A percentile compares a stretch with the other conserved stretches of the same genome.
phyloP scores from a whole-genome alignment of 2,329 filamentous ascomycete genomes.

The Aspergillus versicolor region DNA sequence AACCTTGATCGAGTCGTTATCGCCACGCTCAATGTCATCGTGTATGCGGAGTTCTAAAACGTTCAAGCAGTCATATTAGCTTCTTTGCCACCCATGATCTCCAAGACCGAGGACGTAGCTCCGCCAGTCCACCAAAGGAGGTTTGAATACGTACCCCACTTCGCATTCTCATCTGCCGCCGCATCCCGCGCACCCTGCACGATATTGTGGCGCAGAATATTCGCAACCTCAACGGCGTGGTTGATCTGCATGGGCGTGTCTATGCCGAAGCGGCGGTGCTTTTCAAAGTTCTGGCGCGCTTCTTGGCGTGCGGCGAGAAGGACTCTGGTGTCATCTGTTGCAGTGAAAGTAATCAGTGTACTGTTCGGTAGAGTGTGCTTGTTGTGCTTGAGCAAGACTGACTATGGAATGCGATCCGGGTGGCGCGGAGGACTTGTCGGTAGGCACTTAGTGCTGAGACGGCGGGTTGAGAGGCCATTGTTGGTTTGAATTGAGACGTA shows the following conservation, averaged over 20 bases:
- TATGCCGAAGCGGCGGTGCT: conserved; percentile 61
- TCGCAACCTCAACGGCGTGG: conserved; percentile 79
- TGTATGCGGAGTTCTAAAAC: conserved; percentile 78
- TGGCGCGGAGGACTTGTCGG: conserved; percentile 75
- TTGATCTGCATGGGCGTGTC: conserved; percentile 65
- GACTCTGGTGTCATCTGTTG: conserved; percentile 62
- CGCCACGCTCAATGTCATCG: conserved; percentile 82
- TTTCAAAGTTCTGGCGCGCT: conserved; percentile 72
- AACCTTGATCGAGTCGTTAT: conserved; percentile 86
- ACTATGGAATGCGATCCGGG: conserved; percentile 82
- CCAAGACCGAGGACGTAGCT: neutral
- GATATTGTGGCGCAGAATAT: conserved; percentile 76
- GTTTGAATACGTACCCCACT: conserved; percentile 34
- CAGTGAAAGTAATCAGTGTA: conserved; percentile 11
- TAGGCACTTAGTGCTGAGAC: conserved; percentile 72
- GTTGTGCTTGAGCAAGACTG: conserved; percentile 6
- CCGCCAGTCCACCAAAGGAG: neutral
- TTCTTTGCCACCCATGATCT: neutral
- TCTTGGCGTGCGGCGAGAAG: conserved; percentile 69
- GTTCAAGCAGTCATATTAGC: conserved; percentile 4
- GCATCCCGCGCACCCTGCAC: conserved; percentile 69
- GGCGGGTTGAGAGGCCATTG: conserved; percentile 35
- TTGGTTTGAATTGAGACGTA: neutral
- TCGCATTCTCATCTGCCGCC: conserved; percentile 28
- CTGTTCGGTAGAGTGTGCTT: neutral